Percentiles rank a stretch among this genome's conserved stretches.
Evolutionary conservation across 192 early-diverging fungal genomes (phyloP).

Genomic region (Backusella mclennaniae): DNA sequence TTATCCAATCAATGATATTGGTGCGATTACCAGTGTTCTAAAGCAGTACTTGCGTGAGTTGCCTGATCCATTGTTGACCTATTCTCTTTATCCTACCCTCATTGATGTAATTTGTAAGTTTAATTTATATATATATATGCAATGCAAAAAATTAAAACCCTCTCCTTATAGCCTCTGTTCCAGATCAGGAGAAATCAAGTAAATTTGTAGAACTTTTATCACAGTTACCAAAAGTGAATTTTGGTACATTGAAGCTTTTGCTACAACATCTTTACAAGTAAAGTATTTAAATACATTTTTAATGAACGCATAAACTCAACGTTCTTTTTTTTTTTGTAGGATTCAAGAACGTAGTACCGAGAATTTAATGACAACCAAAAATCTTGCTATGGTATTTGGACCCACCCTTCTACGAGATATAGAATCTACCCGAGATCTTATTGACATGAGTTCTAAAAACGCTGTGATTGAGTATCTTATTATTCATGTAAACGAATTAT

Average conservation of each 20-base stretch:
- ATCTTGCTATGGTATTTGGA: conserved; percentile 93
- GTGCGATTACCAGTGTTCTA: conserved; percentile 67
- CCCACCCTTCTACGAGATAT: conserved; percentile 76
- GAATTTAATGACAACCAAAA: conserved; percentile 93
- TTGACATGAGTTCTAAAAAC: conserved; percentile 76
- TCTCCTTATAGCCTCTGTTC: conserved; percentile 21
- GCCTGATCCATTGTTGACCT: conserved; percentile 68
- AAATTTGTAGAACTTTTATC: conserved; percentile 37
- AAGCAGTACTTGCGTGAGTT: conserved; percentile 76
- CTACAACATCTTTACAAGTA: conserved; percentile 61
- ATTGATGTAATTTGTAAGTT: conserved; percentile 50
- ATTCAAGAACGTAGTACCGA: conserved; percentile 58
- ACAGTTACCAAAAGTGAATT: conserved; percentile 58
- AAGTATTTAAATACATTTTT: background rate
- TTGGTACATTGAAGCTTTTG: conserved; percentile 57
- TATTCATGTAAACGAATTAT: conserved; percentile 41
- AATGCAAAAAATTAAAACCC: background rate
- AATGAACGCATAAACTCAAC: background rate
- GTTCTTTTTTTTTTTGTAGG: conserved; percentile 13
- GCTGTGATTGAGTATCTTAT: conserved; percentile 70
- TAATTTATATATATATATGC: background rate
- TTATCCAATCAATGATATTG: conserved; percentile 59
- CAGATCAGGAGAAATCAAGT: conserved; percentile 35
- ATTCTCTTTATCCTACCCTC: conserved; percentile 60
- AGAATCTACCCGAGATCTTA: conserved; percentile 61